Evolutionary conservation across 2,329 filamentous ascomycete genomes (phyloP).

Genomic region (Paraphaeosphaeria minitans): DNA sequence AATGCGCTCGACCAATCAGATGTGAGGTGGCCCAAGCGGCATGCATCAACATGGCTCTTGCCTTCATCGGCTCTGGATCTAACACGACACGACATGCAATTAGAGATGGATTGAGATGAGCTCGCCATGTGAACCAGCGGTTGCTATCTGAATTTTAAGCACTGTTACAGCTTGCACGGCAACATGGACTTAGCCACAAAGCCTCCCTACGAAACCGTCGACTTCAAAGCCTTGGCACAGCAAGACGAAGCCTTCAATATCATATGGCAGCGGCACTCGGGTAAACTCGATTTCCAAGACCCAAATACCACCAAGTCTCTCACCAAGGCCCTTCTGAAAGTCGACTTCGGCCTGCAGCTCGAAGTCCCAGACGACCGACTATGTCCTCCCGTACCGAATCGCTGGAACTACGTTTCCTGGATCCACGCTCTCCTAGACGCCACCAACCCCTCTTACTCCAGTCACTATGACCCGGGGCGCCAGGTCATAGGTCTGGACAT

Average conservation of each 20-base stretch:
- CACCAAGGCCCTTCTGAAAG: constrained; percentile 76
- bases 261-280: constrained; percentile 51
- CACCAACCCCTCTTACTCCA: constrained; percentile 55
- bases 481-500: constrained; percentile 76
- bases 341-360: constrained; percentile 75
- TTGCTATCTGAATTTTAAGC: not conserved
- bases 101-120: not conserved
- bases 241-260: constrained; percentile 65
- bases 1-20: constrained; percentile 25
- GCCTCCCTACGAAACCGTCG: constrained; percentile 60
- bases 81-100: not conserved
- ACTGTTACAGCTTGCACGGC: not conserved
- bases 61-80: not conserved
- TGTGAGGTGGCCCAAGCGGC: constrained; percentile 13
- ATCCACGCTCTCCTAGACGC: constrained; percentile 80
- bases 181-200: constrained; percentile 34
- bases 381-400: constrained; percentile 76
- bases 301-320: constrained; percentile 75
- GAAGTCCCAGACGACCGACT: constrained; percentile 77
- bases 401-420: constrained; percentile 92
- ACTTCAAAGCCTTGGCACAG: constrained; percentile 66
- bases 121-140: not conserved
- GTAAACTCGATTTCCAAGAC: constrained; percentile 79
- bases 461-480: constrained; percentile 56
- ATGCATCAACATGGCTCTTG: constrained; percentile 17